Percentiles rank a stretch among this genome's conserved stretches.
Conservation (phyloP, 2,329 filamentous ascomycete genomes). For the Claviceps sorghi region DNA sequence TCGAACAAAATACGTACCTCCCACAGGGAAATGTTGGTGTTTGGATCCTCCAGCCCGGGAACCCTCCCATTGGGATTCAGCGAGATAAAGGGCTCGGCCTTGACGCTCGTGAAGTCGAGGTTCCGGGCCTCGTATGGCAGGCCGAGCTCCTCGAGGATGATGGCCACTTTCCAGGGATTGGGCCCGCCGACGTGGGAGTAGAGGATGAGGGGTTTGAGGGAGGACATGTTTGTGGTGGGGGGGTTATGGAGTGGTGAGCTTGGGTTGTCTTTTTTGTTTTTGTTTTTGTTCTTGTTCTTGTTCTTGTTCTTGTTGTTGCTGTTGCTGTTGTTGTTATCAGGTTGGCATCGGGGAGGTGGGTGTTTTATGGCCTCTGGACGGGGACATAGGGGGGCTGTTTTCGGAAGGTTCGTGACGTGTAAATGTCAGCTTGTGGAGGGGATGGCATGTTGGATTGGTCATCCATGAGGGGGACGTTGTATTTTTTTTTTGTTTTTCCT, state of each 20-base stretch:
- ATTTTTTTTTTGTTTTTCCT: too few relatives aligned
- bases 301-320: too few relatives aligned
- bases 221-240: neutral
- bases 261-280: too few relatives aligned
- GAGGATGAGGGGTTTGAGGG: constrained; percentile 1
- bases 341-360: too few relatives aligned
- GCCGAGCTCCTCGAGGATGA: constrained; percentile 13
- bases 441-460: neutral
- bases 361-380: neutral
- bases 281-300: too few relatives aligned
- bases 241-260: too few relatives aligned
- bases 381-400: too few relatives aligned
- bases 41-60: constrained; percentile 11
- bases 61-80: constrained; percentile 12
- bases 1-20: constrained; percentile 6
- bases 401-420: neutral
- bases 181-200: constrained; percentile 4
- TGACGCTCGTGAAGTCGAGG: constrained; percentile 10
- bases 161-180: constrained; percentile 11
- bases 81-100: constrained; percentile 11
- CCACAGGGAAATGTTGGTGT: constrained; percentile 10
- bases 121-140: constrained; percentile 10
- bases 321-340: too few relatives aligned
- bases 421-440: neutral
- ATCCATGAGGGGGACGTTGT: too few relatives aligned